phyloP scores from a whole-genome alignment of 1,139 yeast species.

The Debaryomyces robertsiae region DNA sequence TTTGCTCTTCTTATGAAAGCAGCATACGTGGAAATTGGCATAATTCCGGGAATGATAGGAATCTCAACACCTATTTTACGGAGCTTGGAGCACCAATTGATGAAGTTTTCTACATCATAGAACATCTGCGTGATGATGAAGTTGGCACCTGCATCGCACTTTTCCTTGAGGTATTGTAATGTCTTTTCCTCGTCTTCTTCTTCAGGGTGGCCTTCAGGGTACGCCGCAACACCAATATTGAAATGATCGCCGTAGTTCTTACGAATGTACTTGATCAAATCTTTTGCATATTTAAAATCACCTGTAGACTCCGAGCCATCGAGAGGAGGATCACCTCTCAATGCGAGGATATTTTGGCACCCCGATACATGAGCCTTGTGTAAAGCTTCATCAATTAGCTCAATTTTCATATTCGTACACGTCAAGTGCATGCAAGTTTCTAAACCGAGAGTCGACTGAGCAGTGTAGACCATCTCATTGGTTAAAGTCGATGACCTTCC shows the following conservation, averaged over 20 bases:
- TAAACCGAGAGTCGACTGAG: constrained; percentile 89
- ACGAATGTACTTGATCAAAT: constrained; percentile 58
- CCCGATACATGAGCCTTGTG: constrained; percentile 87
- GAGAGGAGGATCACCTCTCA: constrained; percentile 77
- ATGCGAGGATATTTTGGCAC: constrained; percentile 87
- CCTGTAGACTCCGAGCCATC: constrained; percentile 70
- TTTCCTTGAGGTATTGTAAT: constrained; percentile 66
- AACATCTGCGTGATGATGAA: constrained; percentile 50
- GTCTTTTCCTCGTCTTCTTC: constrained; percentile 68
- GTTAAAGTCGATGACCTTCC: constrained; percentile 81
- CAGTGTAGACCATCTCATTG: constrained; percentile 87
- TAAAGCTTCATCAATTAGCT: constrained; percentile 81
- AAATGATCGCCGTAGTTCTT: constrained; percentile 61
- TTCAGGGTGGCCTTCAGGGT: constrained; percentile 83
- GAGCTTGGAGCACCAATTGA: constrained; percentile 75
- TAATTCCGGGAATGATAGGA: constrained; percentile 95
- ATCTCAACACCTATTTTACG: constrained; percentile 75
- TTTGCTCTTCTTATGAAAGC: constrained; percentile 90
- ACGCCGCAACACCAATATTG: constrained; percentile 75
- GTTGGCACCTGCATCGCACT: constrained; percentile 51
- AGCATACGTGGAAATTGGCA: constrained; percentile 96
- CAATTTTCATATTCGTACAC: constrained; percentile 90
- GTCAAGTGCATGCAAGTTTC: constrained; percentile 99
- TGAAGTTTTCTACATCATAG: constrained; percentile 77
- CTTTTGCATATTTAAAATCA: constrained; percentile 74